Conservation (phyloP, 2,329 filamentous ascomycete genomes). For the Sporothrix pseudoabietina region DNA sequence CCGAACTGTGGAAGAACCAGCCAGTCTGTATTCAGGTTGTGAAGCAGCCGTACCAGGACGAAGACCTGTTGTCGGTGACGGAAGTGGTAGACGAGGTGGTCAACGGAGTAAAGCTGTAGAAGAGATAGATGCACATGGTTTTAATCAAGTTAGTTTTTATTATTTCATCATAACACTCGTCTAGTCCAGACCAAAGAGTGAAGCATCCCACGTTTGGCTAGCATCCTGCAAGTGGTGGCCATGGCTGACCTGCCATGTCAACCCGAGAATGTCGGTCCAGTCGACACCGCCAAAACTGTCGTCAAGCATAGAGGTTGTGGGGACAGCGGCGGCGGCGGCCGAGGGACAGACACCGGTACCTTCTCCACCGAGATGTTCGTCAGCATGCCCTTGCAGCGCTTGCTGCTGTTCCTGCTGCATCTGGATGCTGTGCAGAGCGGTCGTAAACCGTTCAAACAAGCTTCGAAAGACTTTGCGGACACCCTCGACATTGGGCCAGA, state of each 20-base stretch:
- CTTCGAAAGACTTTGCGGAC: constrained; percentile 28
- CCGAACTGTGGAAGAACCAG: constrained; percentile 22
- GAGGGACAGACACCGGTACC: neutral
- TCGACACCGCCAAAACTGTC: constrained; percentile 22
- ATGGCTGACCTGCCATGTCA: constrained; percentile 21
- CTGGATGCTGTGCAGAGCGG: constrained; percentile 16
- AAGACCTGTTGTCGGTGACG: constrained; percentile 27
- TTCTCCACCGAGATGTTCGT: neutral
- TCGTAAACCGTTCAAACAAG: constrained; percentile 27
- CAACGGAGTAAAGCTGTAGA: neutral
- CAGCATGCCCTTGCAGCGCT: neutral
- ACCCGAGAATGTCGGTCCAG: constrained; percentile 29
- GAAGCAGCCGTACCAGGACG: constrained; percentile 24
- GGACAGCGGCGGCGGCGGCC: neutral
- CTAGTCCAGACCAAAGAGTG: constrained; percentile 22
- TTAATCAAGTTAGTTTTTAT: neutral
- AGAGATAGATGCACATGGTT: neutral
- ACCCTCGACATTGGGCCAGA: constrained; percentile 31
- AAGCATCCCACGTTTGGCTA: constrained; percentile 21
- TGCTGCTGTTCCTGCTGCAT: constrained; percentile 16
- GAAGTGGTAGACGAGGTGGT: constrained; percentile 21
- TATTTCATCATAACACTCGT: neutral
- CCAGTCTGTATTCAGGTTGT: constrained; percentile 29
- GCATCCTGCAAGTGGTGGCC: constrained; percentile 8
- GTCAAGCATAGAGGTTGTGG: neutral